Percentiles rank a stretch among this genome's conserved stretches.
Conservation (phyloP, 192 early-diverging fungal species). For the Entomortierella parvispora region DNA sequence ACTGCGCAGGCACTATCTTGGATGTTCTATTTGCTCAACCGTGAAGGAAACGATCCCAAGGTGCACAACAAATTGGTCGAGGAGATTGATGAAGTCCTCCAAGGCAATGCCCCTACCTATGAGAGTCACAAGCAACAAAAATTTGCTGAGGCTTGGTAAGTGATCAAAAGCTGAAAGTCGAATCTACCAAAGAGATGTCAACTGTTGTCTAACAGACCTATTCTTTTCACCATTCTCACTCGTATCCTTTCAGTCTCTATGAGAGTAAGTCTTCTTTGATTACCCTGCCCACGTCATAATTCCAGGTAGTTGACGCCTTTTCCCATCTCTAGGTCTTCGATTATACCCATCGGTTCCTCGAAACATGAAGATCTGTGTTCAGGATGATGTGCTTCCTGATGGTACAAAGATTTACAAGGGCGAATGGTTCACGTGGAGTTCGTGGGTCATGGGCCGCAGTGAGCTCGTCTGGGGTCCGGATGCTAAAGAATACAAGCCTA, state of each 20-base stretch:
- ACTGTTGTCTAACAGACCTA: too few relatives aligned
- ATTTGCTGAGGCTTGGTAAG: constrained; percentile 43
- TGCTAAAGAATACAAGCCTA: constrained; percentile 69
- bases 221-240: background rate
- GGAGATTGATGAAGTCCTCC: constrained; percentile 43
- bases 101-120: constrained; percentile 11
- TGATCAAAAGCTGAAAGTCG: background rate
- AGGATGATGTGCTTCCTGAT: constrained; percentile 71
- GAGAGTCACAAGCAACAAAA: constrained; percentile 33
- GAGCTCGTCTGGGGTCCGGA: constrained; percentile 71
- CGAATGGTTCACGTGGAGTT: constrained; percentile 56
- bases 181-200: too few relatives aligned
- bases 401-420: constrained; percentile 67
- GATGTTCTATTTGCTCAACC: constrained; percentile 55
- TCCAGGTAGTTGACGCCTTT: too few relatives aligned
- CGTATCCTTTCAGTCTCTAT: constrained; percentile 5
- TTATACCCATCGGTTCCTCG: constrained; percentile 73
- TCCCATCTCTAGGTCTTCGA: constrained; percentile 50
- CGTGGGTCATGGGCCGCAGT: constrained; percentile 65
- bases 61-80: constrained; percentile 21
- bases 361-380: constrained; percentile 61
- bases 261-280: constrained; percentile 33
- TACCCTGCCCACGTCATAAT: too few relatives aligned
- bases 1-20: constrained; percentile 66
- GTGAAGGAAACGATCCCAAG: constrained; percentile 43